Evolutionary conservation across 495 filamentous ascomycete species (phyloP).

Genomic region (Penicillium waksmanii): DNA sequence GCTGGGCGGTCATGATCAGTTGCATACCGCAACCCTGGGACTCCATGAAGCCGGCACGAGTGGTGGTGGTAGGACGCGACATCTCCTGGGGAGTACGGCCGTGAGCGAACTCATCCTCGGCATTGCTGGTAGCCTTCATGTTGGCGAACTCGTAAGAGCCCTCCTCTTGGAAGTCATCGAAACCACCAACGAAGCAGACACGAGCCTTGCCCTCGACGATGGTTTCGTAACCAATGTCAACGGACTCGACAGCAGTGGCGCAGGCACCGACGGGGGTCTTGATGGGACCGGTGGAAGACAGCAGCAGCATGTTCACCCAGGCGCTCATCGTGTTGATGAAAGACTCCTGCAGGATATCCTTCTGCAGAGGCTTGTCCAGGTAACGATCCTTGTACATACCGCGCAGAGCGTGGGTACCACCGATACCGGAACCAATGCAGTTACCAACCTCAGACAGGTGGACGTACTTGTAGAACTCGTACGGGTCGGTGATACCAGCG

Average conservation of each 20-base stretch:
- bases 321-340: slow-evolving; percentile 99
- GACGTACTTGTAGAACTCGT: slow-evolving; percentile 99
- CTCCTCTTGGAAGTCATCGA: slow-evolving; percentile 99
- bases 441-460: slow-evolving; percentile 98
- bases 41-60: slow-evolving; percentile 98
- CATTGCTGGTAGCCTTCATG: slow-evolving; percentile 99
- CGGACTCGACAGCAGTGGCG: slow-evolving; percentile 94
- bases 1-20: slow-evolving; percentile 94
- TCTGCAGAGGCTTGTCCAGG: slow-evolving; percentile 96
- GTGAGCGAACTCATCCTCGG: slow-evolving; percentile 92
- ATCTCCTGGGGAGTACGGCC: slow-evolving; percentile 96
- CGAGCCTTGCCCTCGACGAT: slow-evolving; percentile 97
- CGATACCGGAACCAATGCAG: slow-evolving; percentile 96
- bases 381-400: slow-evolving; percentile 99
- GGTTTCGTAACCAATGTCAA: slow-evolving; percentile 97
- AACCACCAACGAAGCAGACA: slow-evolving; percentile 96
- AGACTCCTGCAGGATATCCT: slow-evolving; percentile 98
- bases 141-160: slow-evolving; percentile 99
- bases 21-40: slow-evolving; percentile 98
- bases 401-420: slow-evolving; percentile 86
- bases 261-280: slow-evolving; percentile 98
- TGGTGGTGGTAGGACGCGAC: slow-evolving; percentile 96
- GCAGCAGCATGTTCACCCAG: slow-evolving; percentile 98
- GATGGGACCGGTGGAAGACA: slow-evolving; percentile 97
- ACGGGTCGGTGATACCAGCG: slow-evolving; percentile 97